Evolutionary conservation across 768 basidiomycete species (phyloP).

Genomic region (Lactifluus volemus): DNA sequence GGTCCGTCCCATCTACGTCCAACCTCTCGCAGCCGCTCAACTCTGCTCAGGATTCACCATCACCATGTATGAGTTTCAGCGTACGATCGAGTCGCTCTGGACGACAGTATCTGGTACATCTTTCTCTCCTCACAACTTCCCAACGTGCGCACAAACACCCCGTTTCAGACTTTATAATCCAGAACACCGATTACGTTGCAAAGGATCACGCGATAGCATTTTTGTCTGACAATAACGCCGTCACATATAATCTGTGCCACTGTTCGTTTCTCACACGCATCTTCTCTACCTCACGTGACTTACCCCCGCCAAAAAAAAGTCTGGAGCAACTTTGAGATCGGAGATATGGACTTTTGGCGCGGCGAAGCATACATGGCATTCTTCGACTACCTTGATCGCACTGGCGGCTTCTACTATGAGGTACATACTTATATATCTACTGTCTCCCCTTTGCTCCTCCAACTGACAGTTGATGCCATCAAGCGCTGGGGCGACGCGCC

Average conservation of each 20-base stretch:
- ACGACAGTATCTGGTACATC: conserved; percentile 52
- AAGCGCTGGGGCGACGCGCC: conserved; percentile 84
- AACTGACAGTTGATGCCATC: background rate
- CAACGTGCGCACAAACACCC: conserved; percentile 16
- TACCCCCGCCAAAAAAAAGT: conserved; percentile 40
- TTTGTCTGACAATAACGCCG: conserved; percentile 62
- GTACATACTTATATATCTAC: conserved; percentile 30
- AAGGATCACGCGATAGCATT: conserved; percentile 64
- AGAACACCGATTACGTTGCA: conserved; percentile 53
- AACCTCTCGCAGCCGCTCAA: background rate
- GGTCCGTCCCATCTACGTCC: conserved; percentile 32
- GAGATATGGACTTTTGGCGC: conserved; percentile 75
- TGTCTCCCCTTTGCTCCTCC: conserved; percentile 22
- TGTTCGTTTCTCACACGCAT: conserved; percentile 33
- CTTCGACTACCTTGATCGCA: conserved; percentile 72
- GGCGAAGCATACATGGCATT: conserved; percentile 72
- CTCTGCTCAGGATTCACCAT: conserved; percentile 59
- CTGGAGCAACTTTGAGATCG: conserved; percentile 95
- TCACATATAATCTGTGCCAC: conserved; percentile 69
- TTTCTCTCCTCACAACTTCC: background rate
- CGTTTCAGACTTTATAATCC: conserved; percentile 51
- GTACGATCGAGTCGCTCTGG: conserved; percentile 81
- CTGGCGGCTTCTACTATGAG: conserved; percentile 89
- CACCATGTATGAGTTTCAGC: conserved; percentile 65
- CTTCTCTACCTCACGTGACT: background rate